phyloP scores from a whole-genome alignment of 768 basidiomycete genomes.

The Zangia roseola region DNA sequence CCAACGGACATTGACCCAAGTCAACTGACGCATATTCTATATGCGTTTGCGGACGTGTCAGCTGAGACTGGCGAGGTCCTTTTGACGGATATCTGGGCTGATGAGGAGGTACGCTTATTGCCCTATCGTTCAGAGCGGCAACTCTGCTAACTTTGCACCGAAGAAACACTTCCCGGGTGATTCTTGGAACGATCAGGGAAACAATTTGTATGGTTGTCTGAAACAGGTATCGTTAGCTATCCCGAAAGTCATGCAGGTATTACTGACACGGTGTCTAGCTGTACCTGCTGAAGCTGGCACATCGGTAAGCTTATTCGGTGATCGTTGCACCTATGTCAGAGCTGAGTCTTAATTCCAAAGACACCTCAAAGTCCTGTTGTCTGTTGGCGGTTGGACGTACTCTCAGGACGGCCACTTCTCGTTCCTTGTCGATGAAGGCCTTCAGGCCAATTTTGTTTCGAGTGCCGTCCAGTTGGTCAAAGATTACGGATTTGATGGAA shows the following conservation, averaged over 20 bases:
- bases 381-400: conserved; percentile 67
- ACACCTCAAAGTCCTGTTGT: conserved; percentile 51
- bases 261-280: conserved; percentile 21
- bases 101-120: conserved; percentile 52
- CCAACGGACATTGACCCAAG: conserved; percentile 60
- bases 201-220: conserved; percentile 78
- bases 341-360: conserved; percentile 18
- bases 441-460: conserved; percentile 56
- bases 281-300: conserved; percentile 57
- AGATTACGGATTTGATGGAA: conserved; percentile 81
- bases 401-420: conserved; percentile 66
- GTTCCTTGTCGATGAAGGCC: conserved; percentile 52
- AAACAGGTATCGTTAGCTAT: conserved; percentile 57
- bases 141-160: too few species aligned
- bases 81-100: conserved; percentile 74
- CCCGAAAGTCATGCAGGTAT: background rate
- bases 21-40: conserved; percentile 73
- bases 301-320: conserved; percentile 35
- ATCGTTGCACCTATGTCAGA: background rate
- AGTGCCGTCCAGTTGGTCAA: conserved; percentile 62
- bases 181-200: conserved; percentile 71
- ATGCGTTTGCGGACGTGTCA: conserved; percentile 76
- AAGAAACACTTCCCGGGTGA: conserved; percentile 74
- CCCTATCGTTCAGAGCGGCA: too few species aligned
- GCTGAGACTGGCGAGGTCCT: conserved; percentile 57